Evolutionary conservation across 805 yeast species (phyloP), one percentile per base, ranked within the genome.

Genomic region (Groenewaldozyma salmanticensis): DNA sequence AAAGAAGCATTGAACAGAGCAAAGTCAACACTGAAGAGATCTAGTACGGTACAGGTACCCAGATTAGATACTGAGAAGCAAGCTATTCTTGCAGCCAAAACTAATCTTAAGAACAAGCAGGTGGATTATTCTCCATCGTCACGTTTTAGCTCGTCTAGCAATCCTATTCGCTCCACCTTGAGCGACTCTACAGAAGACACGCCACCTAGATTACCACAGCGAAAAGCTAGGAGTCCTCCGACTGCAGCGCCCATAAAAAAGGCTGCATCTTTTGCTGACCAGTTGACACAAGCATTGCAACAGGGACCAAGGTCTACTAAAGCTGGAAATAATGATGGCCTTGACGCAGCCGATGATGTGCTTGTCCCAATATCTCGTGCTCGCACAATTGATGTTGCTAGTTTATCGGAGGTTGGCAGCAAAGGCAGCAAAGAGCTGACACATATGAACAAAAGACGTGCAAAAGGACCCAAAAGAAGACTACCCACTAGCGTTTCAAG

Each of bases 381-480:
- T 2, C 36, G 37, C 5, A 52, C 58, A 1, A 41, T 52, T 37
- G 55, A 51, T 31, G 39, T 38, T 19, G 31, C 44, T 7, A 45
- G 44, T 21, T 24, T 39, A 4, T 3, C 39, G 13, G 19, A 18
- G 11, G 35, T 21, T 20, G 18, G 34, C 11, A 21, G 43, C 4
- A 29, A 42, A 2, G 22, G 43, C 17, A 44, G 44, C 40, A n/a
- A n/a, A n/a, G 37, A 39, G 16, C 43, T 62, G 33, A 50, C 37
- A 2, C 66, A 61, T 36, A 43, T 52, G 7, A 64, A 55, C 31
- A 64, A 62, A 47, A 45, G 40, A 4, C 54, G 70, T 40, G 48
- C 66, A 5, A 56, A 56, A 16, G 69, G 67, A 1, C 70, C 68
- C 17, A 64, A 55, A 41, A 50, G 71, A 42, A 54, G 64, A 38